These are phyloP conservation scores for Prunus dulcis DNA, from an alignment of 306 rosid genomes.

Conservation along the genomic window DNA sequence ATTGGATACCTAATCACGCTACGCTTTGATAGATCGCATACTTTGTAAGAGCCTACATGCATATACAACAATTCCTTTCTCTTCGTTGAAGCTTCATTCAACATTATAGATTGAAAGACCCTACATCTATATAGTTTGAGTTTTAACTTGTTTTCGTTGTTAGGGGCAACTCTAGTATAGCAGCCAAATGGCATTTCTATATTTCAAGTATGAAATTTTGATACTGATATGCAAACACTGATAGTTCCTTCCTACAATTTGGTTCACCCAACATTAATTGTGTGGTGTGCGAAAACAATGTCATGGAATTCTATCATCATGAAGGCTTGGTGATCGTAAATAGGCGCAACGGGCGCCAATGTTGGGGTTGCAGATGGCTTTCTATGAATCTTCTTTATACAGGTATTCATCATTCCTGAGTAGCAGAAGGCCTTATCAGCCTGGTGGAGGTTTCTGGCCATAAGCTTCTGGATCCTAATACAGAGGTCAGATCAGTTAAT, in stretches of 20 bases:
- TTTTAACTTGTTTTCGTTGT: neutral
- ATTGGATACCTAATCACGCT: too few relatives aligned
- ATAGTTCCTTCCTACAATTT: too few relatives aligned
- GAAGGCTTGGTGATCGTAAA: neutral
- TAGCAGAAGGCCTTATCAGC: neutral
- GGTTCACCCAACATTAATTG: neutral
- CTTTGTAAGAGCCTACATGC: neutral
- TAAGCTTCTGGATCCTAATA: slow-evolving; percentile 1
- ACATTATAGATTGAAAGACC: neutral
- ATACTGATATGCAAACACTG: neutral
- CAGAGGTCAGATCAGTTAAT: slow-evolving; percentile 2
- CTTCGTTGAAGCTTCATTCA: neutral
- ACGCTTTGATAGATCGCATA: too few relatives aligned
- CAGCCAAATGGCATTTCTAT: neutral
- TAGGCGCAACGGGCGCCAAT: neutral
- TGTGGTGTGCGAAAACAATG: neutral
- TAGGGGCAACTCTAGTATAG: neutral
- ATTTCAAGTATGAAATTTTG: neutral
- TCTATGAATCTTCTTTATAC: too few relatives aligned
- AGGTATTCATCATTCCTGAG: neutral
- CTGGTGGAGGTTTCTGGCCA: neutral
- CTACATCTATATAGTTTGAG: neutral
- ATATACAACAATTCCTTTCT: neutral
- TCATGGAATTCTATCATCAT: neutral
- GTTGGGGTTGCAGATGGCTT: slow-evolving; percentile 1